Conservation (phyloP, 805 yeast species). For the Nakazawaea ishiwadae region DNA sequence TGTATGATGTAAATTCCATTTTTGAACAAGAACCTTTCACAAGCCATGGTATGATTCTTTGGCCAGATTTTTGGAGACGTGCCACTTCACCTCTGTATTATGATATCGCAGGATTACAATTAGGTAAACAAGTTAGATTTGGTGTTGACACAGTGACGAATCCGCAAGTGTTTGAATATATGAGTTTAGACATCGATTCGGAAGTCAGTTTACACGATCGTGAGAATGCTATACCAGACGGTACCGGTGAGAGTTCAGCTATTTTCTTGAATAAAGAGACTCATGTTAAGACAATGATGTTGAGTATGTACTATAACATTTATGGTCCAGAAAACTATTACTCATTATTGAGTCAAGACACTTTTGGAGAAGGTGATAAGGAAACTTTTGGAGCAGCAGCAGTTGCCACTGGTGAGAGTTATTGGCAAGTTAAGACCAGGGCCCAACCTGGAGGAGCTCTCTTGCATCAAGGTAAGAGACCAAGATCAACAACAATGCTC, state of each 20-base stretch:
- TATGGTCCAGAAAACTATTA: slow-evolving; percentile 56
- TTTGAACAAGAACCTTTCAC: slow-evolving; percentile 42
- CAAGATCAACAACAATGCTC: slow-evolving; percentile 12
- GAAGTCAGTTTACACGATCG: slow-evolving; percentile 46
- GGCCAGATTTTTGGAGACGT: slow-evolving; percentile 92
- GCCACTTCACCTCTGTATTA: slow-evolving; percentile 73
- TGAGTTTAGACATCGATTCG: slow-evolving; percentile 8
- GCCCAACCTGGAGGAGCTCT: slow-evolving; percentile 39
- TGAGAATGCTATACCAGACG: slow-evolving; percentile 52
- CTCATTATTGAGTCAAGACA: slow-evolving; percentile 54
- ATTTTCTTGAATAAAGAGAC: slow-evolving; percentile 46
- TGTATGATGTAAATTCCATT: slow-evolving; percentile 36
- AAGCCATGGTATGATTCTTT: slow-evolving; percentile 44
- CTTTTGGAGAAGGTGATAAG: slow-evolving; percentile 67
- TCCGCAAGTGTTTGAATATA: background rate
- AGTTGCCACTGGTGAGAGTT: slow-evolving; percentile 37
- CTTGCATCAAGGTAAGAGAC: slow-evolving; percentile 12
- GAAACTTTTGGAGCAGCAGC: slow-evolving; percentile 66
- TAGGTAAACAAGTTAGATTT: slow-evolving; percentile 25
- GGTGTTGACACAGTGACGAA: slow-evolving; percentile 12
- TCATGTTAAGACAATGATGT: slow-evolving; percentile 46
- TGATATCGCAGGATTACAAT: slow-evolving; percentile 55
- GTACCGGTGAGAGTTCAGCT: slow-evolving; percentile 59
- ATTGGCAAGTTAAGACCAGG: slow-evolving; percentile 22
- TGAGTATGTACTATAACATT: slow-evolving; percentile 53